Evolutionary conservation across 2,329 filamentous ascomycete species (phyloP), one percentile per base, ranked within the genome.

Genomic region (Calonectria leucothoes): DNA sequence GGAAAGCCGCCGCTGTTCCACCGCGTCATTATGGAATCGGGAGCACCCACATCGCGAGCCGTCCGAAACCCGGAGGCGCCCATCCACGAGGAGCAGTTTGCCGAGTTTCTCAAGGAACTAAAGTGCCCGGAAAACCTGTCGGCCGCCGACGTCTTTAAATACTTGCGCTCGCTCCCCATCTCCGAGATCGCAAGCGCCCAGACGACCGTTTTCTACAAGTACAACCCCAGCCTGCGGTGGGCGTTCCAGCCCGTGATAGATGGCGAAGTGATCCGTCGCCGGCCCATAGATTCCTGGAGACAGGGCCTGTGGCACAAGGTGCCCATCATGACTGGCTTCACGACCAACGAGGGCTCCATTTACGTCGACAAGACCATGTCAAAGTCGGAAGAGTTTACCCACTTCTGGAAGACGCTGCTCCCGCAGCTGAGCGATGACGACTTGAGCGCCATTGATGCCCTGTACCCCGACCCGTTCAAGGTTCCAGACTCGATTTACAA

Each of bases 221-320:
- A 89, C 79, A 82, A 84, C 29, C 78, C 81, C 3, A 85, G 83
- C 6, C 83, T 91, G 2, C 86, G 87, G 27, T 92, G 90, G 90
- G 86, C 93, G 0, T 95, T 94, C 84, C 93, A 94, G 77, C 78
- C 93, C 1, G 91, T 92, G 14, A 90, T 94, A 55, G 93, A 94
- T 76, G 84, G 83, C 3, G 87, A 90, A 1, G 83, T 93, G 12
- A 91, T 94, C 66, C 85, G 87, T 1, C 86, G 88, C 10, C 85
- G 89, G 1, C 93, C 93, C 1, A 85, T 93, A 2, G 85, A 88
- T 27, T 87, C 88, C 11, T 93, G 91, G 91, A 69, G 72, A 27
- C 52, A 70, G 17, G 81, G 76, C 14, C 76, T 75, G 39, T 81
- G 80, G 80, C 80, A 81, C 68, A 81, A 79, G 29, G 72, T 82